Conservation (phyloP, 2,329 filamentous ascomycete species). For the Lecanoromycetidae sp. region DNA sequence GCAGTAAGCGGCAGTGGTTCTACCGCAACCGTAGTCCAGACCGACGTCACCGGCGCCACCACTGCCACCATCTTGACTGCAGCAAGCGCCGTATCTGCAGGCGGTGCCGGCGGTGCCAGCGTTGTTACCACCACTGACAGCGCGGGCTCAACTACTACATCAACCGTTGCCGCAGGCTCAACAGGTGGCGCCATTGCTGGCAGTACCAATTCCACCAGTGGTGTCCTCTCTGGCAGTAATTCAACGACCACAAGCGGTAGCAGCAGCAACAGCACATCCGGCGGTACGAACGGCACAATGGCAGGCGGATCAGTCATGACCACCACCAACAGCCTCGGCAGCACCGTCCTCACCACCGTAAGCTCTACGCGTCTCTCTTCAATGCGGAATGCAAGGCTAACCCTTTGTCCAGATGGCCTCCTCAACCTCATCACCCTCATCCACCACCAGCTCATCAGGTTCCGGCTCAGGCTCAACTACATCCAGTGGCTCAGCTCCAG, state of each 20-base stretch:
- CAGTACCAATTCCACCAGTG: not conserved
- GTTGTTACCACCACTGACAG: slow-evolving; percentile 12
- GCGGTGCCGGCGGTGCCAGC: not conserved
- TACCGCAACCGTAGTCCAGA: not conserved
- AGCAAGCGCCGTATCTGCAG: not conserved
- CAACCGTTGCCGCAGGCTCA: slow-evolving; percentile 15
- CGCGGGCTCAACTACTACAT: slow-evolving; percentile 5
- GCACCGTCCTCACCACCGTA: slow-evolving; percentile 3
- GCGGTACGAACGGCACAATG: slow-evolving; percentile 3
- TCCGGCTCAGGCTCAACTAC: slow-evolving; percentile 1
- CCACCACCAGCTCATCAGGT: not conserved
- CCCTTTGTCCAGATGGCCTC: not conserved
- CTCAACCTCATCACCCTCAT: slow-evolving; percentile 14
- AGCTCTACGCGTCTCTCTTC: too few relatives aligned
- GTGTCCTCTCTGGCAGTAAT: not conserved
- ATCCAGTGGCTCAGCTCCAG: slow-evolving; percentile 6
- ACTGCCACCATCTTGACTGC: slow-evolving; percentile 2
- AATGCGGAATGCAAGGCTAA: too few relatives aligned
- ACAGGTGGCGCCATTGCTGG: not conserved
- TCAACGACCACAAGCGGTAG: not conserved
- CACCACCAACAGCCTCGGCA: slow-evolving; percentile 5
- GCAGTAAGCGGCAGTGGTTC: slow-evolving; percentile 2
- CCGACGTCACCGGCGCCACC: not conserved
- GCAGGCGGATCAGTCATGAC: not conserved
- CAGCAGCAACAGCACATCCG: not conserved